Evolutionary conservation across 352 stramenopile genomes (phyloP), one percentile per base, ranked within the genome.

Genomic region (Saprolegnia parasitica): DNA sequence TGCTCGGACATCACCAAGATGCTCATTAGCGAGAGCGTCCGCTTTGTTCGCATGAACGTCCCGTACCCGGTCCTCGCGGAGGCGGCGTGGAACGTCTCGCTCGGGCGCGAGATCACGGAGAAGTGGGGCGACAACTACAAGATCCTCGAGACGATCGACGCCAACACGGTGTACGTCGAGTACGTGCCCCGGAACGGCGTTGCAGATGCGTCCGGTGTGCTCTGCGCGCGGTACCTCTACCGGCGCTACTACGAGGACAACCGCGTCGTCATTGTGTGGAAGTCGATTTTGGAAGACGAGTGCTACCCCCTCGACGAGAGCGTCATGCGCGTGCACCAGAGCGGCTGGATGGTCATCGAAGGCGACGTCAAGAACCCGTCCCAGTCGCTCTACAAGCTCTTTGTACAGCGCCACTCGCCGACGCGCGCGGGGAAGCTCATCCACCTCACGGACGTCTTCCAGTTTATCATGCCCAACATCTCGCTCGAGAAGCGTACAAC

Each of bases 381-480:
- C 10, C 54, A 39, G 39, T 70, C 46, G 5, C 35, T 24, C 13
- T 70, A 61, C 46, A 70, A 70, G 39, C 47, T 70, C 5, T 70
- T 70, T 70, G 63, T 70, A 6, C 63, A 70, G 54, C 63, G 63
- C 20, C 63, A 70, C 45, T 70, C 63, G 49, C 63, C 63, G 42
- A 61, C 63, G 8, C 63, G 63, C 9, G 63, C 63, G 8, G 63
- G 63, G 2, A 70, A 70, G n/a, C 39, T 70, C 32, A 70, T 70
- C 26, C 63, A 70, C 42, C 26, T 70, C 20, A 70, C 63, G 32
- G 63, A 70, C 26, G 63, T 70, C 18, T 70, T 70, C 23, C 63
- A 70, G 37, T 70, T 70, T 46, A 70, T 70, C 50, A 70, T 70
- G 63, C 63, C 63, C 21, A 70, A 70, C 50, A 70, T 70, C 26